A percentile compares a stretch with the other conserved stretches of the same genome.
Conservation (phyloP, 352 stramenopile species). For the Phytophthora pisi region DNA sequence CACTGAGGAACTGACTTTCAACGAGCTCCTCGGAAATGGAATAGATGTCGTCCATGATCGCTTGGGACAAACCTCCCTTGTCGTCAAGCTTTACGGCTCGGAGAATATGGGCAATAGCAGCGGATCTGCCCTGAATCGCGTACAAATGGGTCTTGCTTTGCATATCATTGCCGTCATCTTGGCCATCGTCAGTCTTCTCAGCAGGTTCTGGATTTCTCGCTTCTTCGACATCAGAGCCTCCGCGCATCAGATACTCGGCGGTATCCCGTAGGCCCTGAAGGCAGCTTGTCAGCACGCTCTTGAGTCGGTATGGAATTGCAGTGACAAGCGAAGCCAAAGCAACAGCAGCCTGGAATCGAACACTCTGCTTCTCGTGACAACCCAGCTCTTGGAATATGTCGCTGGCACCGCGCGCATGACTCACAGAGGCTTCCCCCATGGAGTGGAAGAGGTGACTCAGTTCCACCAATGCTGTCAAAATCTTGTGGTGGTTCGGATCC, state of each 20-base stretch:
- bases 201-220: slow-evolving; percentile 17
- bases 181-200: slow-evolving; percentile 25
- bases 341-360: slow-evolving; percentile 72
- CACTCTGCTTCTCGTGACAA: slow-evolving; percentile 75
- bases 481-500: slow-evolving; percentile 70
- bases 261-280: slow-evolving; percentile 51
- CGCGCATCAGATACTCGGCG: slow-evolving; percentile 46
- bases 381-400: slow-evolving; percentile 49
- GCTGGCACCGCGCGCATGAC: slow-evolving; percentile 47
- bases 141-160: slow-evolving; percentile 78
- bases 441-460: slow-evolving; percentile 73
- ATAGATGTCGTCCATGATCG: slow-evolving; percentile 67
- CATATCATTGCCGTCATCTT: slow-evolving; percentile 43
- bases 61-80: slow-evolving; percentile 57
- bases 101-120: slow-evolving; percentile 72
- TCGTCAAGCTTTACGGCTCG: slow-evolving; percentile 50
- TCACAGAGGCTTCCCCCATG: slow-evolving; percentile 65
- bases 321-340: slow-evolving; percentile 68
- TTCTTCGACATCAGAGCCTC: slow-evolving; percentile 35
- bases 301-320: slow-evolving; percentile 68
- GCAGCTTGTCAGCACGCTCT: slow-evolving; percentile 51
- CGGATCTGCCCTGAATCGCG: slow-evolving; percentile 72
- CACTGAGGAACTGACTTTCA: slow-evolving; percentile 79
- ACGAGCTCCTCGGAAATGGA: slow-evolving; percentile 73
- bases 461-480: slow-evolving; percentile 63